Conservation (phyloP, 176 grass and related monocot species). For the Pharus latifolius region DNA sequence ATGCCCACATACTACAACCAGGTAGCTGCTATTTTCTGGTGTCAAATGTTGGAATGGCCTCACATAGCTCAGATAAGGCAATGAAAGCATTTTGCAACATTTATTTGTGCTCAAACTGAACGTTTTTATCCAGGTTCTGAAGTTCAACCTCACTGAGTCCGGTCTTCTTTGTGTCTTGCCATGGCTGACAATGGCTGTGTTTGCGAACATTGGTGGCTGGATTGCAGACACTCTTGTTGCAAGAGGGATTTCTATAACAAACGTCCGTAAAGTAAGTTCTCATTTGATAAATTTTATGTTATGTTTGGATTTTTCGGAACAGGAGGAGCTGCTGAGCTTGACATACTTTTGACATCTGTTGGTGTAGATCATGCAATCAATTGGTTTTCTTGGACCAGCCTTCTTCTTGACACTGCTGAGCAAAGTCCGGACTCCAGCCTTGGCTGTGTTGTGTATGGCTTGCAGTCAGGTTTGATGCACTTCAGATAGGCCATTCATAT, state of each 20-base stretch:
- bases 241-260: conserved; percentile 78
- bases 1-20: conserved; percentile 99
- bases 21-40: conserved; percentile 25
- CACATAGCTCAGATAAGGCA: not conserved
- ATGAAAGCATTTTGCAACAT: not conserved
- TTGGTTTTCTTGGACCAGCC: conserved; percentile 90
- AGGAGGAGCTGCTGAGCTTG: not conserved
- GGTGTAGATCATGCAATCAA: conserved; percentile 93
- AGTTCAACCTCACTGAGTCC: conserved; percentile 93
- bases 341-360: not conserved
- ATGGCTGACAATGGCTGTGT: conserved; percentile 93
- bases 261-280: conserved; percentile 69
- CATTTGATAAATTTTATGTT: not conserved
- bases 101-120: not conserved
- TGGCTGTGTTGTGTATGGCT: conserved; percentile 90
- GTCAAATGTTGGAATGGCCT: not conserved
- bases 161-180: conserved; percentile 87
- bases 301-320: not conserved
- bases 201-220: conserved; percentile 90
- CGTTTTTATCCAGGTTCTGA: conserved; percentile 63
- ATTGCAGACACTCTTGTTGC: conserved; percentile 85
- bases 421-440: conserved; percentile 53
- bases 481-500: conserved; percentile 4
- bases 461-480: conserved; percentile 75
- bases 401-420: conserved; percentile 76